phyloP scores from a whole-genome alignment of 441 rosid genomes.

The Adansonia madagascariensis region DNA sequence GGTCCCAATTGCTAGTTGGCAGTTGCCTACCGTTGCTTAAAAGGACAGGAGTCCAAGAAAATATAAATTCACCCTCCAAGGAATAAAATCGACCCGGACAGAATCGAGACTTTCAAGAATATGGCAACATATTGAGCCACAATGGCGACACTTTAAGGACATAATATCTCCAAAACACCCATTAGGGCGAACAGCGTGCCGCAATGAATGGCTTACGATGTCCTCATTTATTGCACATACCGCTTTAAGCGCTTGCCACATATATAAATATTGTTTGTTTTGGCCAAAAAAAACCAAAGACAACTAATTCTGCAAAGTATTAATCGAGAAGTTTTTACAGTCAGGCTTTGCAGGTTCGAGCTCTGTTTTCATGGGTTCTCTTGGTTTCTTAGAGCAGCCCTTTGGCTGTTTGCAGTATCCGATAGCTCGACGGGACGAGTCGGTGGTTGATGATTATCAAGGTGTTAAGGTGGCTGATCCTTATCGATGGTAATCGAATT shows the following conservation, averaged over 20 bases:
- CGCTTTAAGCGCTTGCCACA: conserved; percentile 16
- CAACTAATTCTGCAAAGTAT: neutral
- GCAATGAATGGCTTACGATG: neutral
- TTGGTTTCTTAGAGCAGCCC: conserved; percentile 40
- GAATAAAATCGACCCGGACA: neutral
- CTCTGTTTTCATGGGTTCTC: conserved; percentile 61
- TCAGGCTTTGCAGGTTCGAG: neutral
- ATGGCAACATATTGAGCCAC: conserved; percentile 24
- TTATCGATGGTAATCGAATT: conserved; percentile 69
- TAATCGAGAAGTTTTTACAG: neutral
- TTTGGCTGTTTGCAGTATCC: conserved; percentile 55
- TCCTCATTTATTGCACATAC: conserved; percentile 28
- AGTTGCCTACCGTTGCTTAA: neutral
- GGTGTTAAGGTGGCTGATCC: conserved; percentile 80
- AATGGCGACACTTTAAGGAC: conserved; percentile 49
- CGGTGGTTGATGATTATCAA: conserved; percentile 74
- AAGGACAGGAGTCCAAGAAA: neutral
- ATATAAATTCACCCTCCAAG: neutral
- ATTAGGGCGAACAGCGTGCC: neutral
- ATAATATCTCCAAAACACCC: conserved; percentile 23
- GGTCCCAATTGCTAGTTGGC: neutral
- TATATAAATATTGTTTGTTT: conserved; percentile 17
- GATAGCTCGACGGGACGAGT: conserved; percentile 65
- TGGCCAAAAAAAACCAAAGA: neutral
- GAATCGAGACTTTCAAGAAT: neutral